Conservation (phyloP, 1,284 basidiomycete species). For the Apiotrichum akiyoshidainum region DNA sequence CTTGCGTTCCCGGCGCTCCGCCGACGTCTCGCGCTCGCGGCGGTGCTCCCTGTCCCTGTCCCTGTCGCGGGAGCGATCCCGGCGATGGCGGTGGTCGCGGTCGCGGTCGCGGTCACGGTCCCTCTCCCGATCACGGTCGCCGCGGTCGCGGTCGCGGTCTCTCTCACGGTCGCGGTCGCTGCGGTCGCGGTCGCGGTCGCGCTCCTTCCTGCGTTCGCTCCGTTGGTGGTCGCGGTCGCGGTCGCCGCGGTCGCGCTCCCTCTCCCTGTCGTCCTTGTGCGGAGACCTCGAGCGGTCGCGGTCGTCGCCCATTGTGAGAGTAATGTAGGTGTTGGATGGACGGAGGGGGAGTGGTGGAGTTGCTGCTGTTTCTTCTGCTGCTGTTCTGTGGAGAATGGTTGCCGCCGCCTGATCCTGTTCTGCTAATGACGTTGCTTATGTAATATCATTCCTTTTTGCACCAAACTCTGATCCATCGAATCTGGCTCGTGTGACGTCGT, state of each 20-base stretch:
- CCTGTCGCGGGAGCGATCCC: slow-evolving; percentile 10
- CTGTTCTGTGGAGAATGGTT: no score
- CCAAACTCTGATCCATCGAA: no score
- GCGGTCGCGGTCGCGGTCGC: slow-evolving; percentile 6
- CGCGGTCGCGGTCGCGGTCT: slow-evolving; percentile 7
- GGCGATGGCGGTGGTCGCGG: not conserved
- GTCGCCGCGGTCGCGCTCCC: not conserved
- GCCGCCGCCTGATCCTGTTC: no score
- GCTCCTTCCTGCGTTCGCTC: not conserved
- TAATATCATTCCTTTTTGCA: no score
- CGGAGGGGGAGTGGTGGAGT: not conserved
- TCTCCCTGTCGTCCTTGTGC: not conserved
- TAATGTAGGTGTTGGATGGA: not conserved
- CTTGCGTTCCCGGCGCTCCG: slow-evolving; percentile 22
- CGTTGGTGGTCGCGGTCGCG: not conserved
- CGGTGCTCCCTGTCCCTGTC: slow-evolving; percentile 4
- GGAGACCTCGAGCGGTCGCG: not conserved
- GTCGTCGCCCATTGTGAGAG: not conserved
- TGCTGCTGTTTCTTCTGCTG: no score
- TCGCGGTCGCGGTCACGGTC: slow-evolving; percentile 11
- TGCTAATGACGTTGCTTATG: no score
- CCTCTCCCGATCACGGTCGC: slow-evolving; percentile 3
- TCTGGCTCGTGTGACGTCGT: no score
- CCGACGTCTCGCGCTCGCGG: slow-evolving; percentile 14
- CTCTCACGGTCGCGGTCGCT: slow-evolving; percentile 5